These are phyloP conservation scores for Rhizoclosmatium globosum DNA, from an alignment of 192 early-diverging fungal species.

Conservation along the genomic window DNA sequence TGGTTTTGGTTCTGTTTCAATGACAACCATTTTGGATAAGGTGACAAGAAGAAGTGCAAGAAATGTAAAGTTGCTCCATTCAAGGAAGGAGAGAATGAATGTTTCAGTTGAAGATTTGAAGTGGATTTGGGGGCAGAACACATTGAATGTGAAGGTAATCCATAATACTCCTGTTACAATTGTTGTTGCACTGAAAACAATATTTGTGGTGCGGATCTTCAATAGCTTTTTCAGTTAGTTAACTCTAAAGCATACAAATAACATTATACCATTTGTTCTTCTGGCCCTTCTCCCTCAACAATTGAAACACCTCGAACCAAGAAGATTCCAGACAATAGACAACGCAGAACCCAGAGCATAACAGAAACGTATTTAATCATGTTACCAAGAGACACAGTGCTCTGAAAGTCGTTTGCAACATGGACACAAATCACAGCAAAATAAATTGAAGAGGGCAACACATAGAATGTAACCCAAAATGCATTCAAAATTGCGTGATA, in stretches of 20 bases:
- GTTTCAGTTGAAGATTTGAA: slow-evolving; percentile 5
- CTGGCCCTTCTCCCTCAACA: background rate
- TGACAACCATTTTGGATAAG: background rate
- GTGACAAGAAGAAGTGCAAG: background rate
- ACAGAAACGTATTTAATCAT: slow-evolving; percentile 28
- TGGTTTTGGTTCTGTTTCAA: background rate
- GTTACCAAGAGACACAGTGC: background rate
- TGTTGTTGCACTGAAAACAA: background rate
- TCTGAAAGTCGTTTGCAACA: slow-evolving; percentile 18
- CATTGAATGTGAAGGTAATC: slow-evolving; percentile 30
- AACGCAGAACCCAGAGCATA: slow-evolving; percentile 19
- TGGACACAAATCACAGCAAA: slow-evolving; percentile 17
- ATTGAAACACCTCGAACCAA: background rate
- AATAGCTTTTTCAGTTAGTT: background rate
- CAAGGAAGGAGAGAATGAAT: slow-evolving; percentile 15
- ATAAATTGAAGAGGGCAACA: slow-evolving; percentile 13
- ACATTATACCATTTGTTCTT: background rate
- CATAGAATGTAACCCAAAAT: slow-evolving; percentile 9
- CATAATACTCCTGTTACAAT: slow-evolving; percentile 1
- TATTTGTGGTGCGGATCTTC: slow-evolving; percentile 9
- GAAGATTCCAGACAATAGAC: background rate
- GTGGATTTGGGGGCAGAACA: slow-evolving; percentile 35
- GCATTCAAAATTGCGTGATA: background rate
- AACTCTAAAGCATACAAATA: background rate
- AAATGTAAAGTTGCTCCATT: slow-evolving; percentile 14